A percentile compares a stretch with the other conserved stretches of the same genome.
Conservation (phyloP, 805 yeast genomes). For the Candida fluviatilis region DNA sequence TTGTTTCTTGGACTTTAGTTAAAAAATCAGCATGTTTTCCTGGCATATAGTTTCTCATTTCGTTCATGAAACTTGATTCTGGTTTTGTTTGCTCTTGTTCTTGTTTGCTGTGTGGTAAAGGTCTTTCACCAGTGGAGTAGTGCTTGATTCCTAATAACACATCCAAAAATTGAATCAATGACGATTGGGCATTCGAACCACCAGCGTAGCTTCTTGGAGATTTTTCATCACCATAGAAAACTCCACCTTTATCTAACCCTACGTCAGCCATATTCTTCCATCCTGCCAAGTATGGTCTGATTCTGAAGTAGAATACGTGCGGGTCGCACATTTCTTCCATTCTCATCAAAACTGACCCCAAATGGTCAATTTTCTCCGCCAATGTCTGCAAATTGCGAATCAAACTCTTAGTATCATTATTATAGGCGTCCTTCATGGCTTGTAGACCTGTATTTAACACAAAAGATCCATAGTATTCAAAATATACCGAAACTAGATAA, state of each 20-base stretch:
- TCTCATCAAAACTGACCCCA: slow-evolving; percentile 68
- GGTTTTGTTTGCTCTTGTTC: slow-evolving; percentile 11
- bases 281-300: slow-evolving; percentile 89
- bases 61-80: slow-evolving; percentile 58
- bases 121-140: slow-evolving; percentile 66
- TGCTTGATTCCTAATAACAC: slow-evolving; percentile 73
- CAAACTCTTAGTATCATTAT: slow-evolving; percentile 39
- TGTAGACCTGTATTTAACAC: slow-evolving; percentile 64
- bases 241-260: slow-evolving; percentile 71
- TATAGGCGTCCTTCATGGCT: slow-evolving; percentile 55
- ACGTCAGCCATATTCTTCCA: slow-evolving; percentile 90
- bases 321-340: slow-evolving; percentile 97
- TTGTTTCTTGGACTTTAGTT: slow-evolving; percentile 50
- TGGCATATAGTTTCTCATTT: slow-evolving; percentile 91
- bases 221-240: slow-evolving; percentile 65
- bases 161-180: slow-evolving; percentile 84
- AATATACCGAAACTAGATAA: slow-evolving; percentile 80
- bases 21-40: slow-evolving; percentile 76
- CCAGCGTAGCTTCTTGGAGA: slow-evolving; percentile 64
- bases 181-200: slow-evolving; percentile 92
- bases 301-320: slow-evolving; percentile 78
- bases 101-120: slow-evolving; percentile 14
- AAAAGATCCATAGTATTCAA: slow-evolving; percentile 78
- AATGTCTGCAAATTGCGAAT: slow-evolving; percentile 50
- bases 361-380: slow-evolving; percentile 70